A percentile compares a stretch with the other conserved stretches of the same genome.
These are phyloP conservation scores for Inonotus hispidus DNA, from an alignment of 1,284 basidiomycete genomes.

Conservation along the genomic window DNA sequence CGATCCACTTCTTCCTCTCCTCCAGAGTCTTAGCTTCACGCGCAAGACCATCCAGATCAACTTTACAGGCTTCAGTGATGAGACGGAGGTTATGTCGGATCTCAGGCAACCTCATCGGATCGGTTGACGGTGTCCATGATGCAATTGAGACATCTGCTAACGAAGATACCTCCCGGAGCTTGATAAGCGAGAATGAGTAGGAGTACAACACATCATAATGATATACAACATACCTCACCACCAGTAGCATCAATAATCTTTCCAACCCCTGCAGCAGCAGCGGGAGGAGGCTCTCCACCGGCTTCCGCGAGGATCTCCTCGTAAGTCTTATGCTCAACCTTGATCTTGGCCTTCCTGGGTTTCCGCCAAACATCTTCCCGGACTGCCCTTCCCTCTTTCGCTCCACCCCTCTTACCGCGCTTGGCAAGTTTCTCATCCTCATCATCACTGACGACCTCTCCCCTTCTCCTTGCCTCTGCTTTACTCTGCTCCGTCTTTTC, in stretches of 20 bases:
- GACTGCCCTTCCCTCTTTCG: constrained; percentile 47
- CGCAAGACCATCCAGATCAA: constrained; percentile 82
- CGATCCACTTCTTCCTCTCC: constrained; percentile 72
- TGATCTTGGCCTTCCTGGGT: constrained; percentile 78
- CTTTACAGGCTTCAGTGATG: constrained; percentile 77
- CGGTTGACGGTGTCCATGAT: constrained; percentile 80
- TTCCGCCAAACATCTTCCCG: constrained; percentile 74
- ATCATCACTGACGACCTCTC: constrained; percentile 73
- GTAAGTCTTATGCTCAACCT: constrained; percentile 90
- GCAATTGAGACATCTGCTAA: constrained; percentile 74
- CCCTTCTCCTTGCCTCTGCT: constrained; percentile 70
- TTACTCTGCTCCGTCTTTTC: constrained; percentile 88
- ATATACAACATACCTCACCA: constrained; percentile 59
- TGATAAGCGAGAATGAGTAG: constrained; percentile 13
- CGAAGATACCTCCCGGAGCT: constrained; percentile 81
- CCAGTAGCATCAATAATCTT: constrained; percentile 94
- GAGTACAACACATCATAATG: not conserved
- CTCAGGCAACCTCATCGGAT: constrained; percentile 87
- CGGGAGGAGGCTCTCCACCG: constrained; percentile 48
- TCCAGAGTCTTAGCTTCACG: constrained; percentile 82
- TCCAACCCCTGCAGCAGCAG: constrained; percentile 60
- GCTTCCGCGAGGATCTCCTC: constrained; percentile 90
- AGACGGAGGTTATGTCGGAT: constrained; percentile 91
- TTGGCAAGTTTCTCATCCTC: constrained; percentile 50
- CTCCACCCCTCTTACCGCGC: constrained; percentile 44